Base-by-base conservation (phyloP, 208 protist genomes). In the Acanthamoeba royreba region DNA sequence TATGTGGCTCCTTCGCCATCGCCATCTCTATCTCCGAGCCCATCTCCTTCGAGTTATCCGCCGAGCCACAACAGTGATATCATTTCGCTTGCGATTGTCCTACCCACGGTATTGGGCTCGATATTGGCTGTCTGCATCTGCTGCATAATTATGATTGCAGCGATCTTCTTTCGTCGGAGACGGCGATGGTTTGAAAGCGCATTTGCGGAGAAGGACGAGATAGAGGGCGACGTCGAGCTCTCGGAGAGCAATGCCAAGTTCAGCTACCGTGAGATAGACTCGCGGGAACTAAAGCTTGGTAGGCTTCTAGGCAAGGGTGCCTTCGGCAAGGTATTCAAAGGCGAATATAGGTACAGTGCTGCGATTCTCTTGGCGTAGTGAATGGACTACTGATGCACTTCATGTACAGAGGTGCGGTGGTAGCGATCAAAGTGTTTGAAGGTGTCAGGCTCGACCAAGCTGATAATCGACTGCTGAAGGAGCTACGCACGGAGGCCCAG, bases 221-320 rank as follows among this genome's bases (percentile, higher is more conserved):
- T 22, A 7, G 46, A 86, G 77, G 77, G 77, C 77, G 77, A 86
- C 38, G 4, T 86, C 15, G 77, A 86, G 38, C 43, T 86, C 40
- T 35, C 22, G n/a, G 77, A 22, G 46, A 33, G 15, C 28, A 52
- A n/a, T n/a, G n/a, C 42, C 42, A 47, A 58, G 77, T 86, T 58
- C 28, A 55, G n/a, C 77, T 86, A 86, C n/a, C 42, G 77, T 28
- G 77, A 86, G 46, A 92, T 92, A 17, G 87, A 74, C 43, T 92
- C 33, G 15, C 25, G 22, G 0, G 87, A 92, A 7, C 53, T 92
- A 9, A 69, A 74, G 61, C 25, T 92, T 15, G 87, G 87, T 19
- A 9, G 42, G 5, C 22, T 49, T 22, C 13, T 92, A 40, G 87
- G 87, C 38, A 87, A 47, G 79, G 87, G 87, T 15, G 87, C 55